A percentile compares a stretch with the other conserved stretches of the same genome.
Conservation (phyloP, 1,284 basidiomycete genomes). For the Omphalotus olearius region DNA sequence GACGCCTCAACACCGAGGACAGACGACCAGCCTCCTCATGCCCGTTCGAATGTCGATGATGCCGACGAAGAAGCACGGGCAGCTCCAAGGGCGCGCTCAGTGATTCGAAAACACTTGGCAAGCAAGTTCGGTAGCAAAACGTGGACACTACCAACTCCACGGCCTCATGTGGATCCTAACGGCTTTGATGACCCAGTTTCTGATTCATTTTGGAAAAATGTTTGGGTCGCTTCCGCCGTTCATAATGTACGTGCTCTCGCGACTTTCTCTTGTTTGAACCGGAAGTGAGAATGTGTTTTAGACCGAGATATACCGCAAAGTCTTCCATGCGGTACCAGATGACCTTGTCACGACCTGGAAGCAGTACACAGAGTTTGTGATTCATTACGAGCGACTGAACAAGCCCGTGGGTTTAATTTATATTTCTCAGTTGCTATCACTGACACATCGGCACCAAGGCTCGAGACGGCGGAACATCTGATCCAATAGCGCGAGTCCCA, state of each 20-base stretch:
- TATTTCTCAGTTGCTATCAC: neutral
- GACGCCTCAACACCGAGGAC: slow-evolving; percentile 40
- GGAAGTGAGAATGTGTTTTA: slow-evolving; percentile 28
- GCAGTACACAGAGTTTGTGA: slow-evolving; percentile 84
- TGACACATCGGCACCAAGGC: slow-evolving; percentile 27
- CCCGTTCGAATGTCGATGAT: slow-evolving; percentile 40
- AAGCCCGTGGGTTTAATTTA: slow-evolving; percentile 46
- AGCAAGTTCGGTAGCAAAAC: slow-evolving; percentile 49
- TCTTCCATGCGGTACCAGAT: slow-evolving; percentile 90
- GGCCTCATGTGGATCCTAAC: slow-evolving; percentile 71
- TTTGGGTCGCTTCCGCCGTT: slow-evolving; percentile 82
- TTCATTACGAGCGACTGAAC: slow-evolving; percentile 72
- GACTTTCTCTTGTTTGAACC: slow-evolving; percentile 9
- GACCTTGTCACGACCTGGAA: slow-evolving; percentile 92
- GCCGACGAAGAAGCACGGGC: slow-evolving; percentile 48
- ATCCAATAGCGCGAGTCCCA: slow-evolving; percentile 50
- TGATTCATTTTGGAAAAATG: slow-evolving; percentile 83
- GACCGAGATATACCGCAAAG: slow-evolving; percentile 93
- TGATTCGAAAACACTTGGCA: slow-evolving; percentile 51
- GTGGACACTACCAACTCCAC: slow-evolving; percentile 61
- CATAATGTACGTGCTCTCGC: slow-evolving; percentile 68
- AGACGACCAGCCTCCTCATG: slow-evolving; percentile 44
- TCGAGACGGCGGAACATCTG: slow-evolving; percentile 38
- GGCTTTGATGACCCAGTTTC: slow-evolving; percentile 85
- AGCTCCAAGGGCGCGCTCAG: slow-evolving; percentile 44